Evolutionary conservation across 352 stramenopile genomes (phyloP).

Genomic region (Thraustochytrium striatum): DNA sequence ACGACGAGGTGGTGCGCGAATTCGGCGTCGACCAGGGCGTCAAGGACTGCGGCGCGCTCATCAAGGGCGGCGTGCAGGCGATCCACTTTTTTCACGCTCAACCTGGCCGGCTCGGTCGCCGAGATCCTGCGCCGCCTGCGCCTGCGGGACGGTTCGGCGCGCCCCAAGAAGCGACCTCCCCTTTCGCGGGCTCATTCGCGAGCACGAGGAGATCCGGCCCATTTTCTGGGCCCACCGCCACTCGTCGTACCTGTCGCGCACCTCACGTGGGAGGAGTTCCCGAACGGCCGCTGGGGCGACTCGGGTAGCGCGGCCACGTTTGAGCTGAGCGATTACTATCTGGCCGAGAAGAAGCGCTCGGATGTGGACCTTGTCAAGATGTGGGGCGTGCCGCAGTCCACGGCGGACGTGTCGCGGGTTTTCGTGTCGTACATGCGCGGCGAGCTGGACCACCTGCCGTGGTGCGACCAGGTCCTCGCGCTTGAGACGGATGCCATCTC

Average conservation of each 20-base stretch:
- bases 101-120: conserved; percentile 80
- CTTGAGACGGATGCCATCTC: conserved; percentile 84
- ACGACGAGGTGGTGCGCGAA: conserved; percentile 54
- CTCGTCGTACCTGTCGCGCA: conserved; percentile 93
- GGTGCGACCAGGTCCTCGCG: conserved; percentile 41
- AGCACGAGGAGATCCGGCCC: conserved; percentile 82
- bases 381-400: conserved; percentile 24
- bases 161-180: conserved; percentile 60
- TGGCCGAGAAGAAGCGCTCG: conserved; percentile 54
- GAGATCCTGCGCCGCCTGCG: conserved; percentile 69
- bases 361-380: conserved; percentile 67
- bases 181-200: conserved; percentile 83
- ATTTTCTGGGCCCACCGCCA: conserved; percentile 98
- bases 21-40: conserved; percentile 74
- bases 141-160: conserved; percentile 9
- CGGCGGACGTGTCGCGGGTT: conserved; percentile 29
- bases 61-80: conserved; percentile 67
- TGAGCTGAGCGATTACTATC: conserved; percentile 43
- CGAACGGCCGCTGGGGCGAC: conserved; percentile 87
- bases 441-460: conserved; percentile 41
- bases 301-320: conserved; percentile 31
- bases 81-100: conserved; percentile 92
- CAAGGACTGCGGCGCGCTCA: conserved; percentile 74
- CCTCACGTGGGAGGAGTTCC: conserved; percentile 95
- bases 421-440: conserved; percentile 49